phyloP scores from a whole-genome alignment of 192 early-diverging fungal genomes.

The Funneliformis mosseae region DNA sequence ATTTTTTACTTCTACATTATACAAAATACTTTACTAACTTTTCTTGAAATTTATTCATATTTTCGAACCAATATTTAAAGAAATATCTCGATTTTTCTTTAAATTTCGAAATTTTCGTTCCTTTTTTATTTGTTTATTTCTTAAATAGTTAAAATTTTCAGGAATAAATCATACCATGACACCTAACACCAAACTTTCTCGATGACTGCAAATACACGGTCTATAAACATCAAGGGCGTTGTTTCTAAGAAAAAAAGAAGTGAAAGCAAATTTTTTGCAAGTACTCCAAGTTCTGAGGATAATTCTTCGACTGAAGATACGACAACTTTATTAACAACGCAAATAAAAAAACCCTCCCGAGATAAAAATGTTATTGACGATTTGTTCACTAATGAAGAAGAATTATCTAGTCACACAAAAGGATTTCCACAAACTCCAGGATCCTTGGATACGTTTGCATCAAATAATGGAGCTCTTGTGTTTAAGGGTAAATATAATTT shows the following conservation, averaged over 20 bases:
- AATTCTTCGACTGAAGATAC: background rate
- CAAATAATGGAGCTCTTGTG: background rate
- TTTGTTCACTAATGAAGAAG: background rate
- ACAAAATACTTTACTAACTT: background rate
- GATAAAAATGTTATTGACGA: background rate
- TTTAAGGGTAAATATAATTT: background rate
- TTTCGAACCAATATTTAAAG: background rate
- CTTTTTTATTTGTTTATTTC: background rate
- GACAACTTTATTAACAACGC: background rate
- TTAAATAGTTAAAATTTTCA: background rate
- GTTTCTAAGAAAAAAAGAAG: background rate
- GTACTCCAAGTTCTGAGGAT: conserved; percentile 3
- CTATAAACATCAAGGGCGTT: background rate
- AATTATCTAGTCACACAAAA: background rate
- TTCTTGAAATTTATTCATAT: background rate
- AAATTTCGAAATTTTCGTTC: background rate
- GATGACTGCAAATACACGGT: conserved; percentile 3
- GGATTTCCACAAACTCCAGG: background rate
- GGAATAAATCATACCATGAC: conserved; percentile 7
- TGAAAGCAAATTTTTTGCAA: conserved; percentile 1
- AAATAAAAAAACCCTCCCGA: background rate
- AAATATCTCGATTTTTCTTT: background rate
- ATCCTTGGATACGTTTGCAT: background rate
- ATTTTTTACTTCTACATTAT: no score
- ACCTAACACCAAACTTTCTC: background rate